These are phyloP conservation scores for Cladosporium sp. DNA, from an alignment of 2,329 filamentous ascomycete species.

Conservation along the genomic window DNA sequence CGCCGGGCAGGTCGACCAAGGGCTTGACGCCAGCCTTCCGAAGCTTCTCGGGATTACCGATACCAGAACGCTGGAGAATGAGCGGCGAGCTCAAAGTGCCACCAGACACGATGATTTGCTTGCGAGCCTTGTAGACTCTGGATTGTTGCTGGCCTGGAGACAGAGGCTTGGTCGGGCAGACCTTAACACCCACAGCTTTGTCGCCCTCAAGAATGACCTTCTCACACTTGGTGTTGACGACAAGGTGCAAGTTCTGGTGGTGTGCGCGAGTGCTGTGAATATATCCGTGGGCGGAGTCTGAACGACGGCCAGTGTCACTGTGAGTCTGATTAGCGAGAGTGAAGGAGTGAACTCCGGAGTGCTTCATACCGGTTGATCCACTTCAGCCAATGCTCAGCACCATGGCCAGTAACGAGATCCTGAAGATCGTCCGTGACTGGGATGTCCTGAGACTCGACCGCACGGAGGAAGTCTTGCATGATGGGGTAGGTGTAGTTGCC, in stretches of 20 bases:
- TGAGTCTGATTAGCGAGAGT: background rate
- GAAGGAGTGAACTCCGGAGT: background rate
- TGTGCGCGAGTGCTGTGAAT: conserved; percentile 47
- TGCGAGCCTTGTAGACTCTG: conserved; percentile 65
- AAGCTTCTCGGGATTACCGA: conserved; percentile 56
- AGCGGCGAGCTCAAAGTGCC: conserved; percentile 56
- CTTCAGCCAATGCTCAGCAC: conserved; percentile 52
- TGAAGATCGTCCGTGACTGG: conserved; percentile 57
- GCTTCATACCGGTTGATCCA: conserved; percentile 49
- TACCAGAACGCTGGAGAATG: conserved; percentile 64
- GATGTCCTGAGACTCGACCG: conserved; percentile 71
- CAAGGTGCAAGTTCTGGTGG: conserved; percentile 59
- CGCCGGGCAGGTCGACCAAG: conserved; percentile 50
- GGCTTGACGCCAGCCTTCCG: conserved; percentile 47
- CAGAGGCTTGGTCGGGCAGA: conserved; percentile 65
- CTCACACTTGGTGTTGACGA: conserved; percentile 44
- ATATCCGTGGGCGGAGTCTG: conserved; percentile 58
- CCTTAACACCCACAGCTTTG: conserved; percentile 42
- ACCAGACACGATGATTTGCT: conserved; percentile 59
- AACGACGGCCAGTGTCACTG: conserved; percentile 50
- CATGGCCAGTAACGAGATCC: conserved; percentile 31
- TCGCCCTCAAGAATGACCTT: conserved; percentile 48
- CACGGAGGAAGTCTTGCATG: conserved; percentile 33
- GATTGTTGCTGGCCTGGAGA: conserved; percentile 53
- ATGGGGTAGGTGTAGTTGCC: conserved; percentile 35